Evolutionary conservation across 2,329 filamentous ascomycete genomes (phyloP).

Genomic region (Penicillium verrucosum): DNA sequence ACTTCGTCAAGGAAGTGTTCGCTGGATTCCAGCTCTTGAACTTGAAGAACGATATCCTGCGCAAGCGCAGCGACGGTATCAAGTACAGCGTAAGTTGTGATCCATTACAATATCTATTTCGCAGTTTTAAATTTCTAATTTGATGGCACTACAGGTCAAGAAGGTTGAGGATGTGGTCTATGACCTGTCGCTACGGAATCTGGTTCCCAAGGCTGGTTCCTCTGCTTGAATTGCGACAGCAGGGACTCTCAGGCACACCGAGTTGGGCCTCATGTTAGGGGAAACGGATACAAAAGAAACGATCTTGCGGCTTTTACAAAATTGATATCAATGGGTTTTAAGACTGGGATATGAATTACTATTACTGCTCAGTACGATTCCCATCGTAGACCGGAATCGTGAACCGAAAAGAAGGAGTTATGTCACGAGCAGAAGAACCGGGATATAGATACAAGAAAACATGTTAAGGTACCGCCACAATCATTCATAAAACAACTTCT

Average conservation of each 20-base stretch:
- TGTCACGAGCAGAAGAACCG: slow-evolving; percentile 9
- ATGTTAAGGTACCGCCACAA: neutral
- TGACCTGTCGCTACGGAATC: slow-evolving; percentile 80
- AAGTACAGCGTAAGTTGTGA: slow-evolving; percentile 69
- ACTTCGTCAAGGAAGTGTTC: slow-evolving; percentile 92
- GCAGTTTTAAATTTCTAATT: neutral
- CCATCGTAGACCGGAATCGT: neutral
- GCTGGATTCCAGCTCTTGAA: slow-evolving; percentile 97
- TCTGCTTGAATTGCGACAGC: slow-evolving; percentile 11
- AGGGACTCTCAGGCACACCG: neutral
- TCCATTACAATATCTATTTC: neutral
- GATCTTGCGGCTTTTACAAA: neutral
- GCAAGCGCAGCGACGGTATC: slow-evolving; percentile 84
- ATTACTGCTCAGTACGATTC: neutral
- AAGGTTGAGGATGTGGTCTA: slow-evolving; percentile 98
- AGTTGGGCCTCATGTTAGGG: neutral
- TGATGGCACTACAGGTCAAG: slow-evolving; percentile 61
- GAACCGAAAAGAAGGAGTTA: neutral
- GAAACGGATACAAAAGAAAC: no score
- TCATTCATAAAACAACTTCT: neutral
- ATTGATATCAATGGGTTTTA: neutral
- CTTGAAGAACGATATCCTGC: slow-evolving; percentile 88
- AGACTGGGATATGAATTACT: neutral
- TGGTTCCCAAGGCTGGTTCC: slow-evolving; percentile 57
- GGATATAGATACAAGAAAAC: slow-evolving; percentile 12